These are phyloP conservation scores for Emergomyces pasteurianus DNA, from an alignment of 2,329 filamentous ascomycete genomes.

Conservation along the genomic window DNA sequence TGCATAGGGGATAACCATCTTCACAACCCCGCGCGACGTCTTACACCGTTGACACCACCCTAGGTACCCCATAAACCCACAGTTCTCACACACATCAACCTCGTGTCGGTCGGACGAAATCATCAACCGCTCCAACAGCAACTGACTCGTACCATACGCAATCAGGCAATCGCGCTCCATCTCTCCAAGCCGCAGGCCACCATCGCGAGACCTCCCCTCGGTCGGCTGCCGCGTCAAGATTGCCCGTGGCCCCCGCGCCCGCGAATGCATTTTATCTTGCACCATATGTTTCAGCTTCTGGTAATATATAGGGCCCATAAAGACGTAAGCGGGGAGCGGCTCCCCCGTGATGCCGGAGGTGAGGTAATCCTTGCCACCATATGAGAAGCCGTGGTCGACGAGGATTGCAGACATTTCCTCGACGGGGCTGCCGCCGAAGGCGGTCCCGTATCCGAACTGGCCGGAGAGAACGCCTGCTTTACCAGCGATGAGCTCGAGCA, in stretches of 20 bases:
- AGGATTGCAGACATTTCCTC: slow-evolving; percentile 81
- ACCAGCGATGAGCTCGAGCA: slow-evolving; percentile 86
- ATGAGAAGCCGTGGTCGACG: slow-evolving; percentile 81
- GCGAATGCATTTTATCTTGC: slow-evolving; percentile 98
- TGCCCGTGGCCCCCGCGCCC: slow-evolving; percentile 76
- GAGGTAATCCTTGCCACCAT: slow-evolving; percentile 94
- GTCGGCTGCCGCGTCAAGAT: slow-evolving; percentile 93
- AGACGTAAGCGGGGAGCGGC: slow-evolving; percentile 86
- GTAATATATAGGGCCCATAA: slow-evolving; percentile 98
- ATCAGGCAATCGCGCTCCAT: slow-evolving; percentile 99
- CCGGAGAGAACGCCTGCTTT: slow-evolving; percentile 85
- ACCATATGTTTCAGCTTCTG: slow-evolving; percentile 99
- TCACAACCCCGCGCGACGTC: slow-evolving; percentile 69
- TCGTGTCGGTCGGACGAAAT: slow-evolving; percentile 79
- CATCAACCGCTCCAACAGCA: slow-evolving; percentile 90
- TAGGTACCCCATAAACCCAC: slow-evolving; percentile 89
- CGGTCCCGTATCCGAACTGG: slow-evolving; percentile 79
- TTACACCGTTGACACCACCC: slow-evolving; percentile 92
- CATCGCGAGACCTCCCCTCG: slow-evolving; percentile 84
- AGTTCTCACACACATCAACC: slow-evolving; percentile 87
- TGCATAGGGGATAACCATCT: slow-evolving; percentile 95
- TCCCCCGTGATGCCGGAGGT: slow-evolving; percentile 94
- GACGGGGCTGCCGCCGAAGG: slow-evolving; percentile 70
- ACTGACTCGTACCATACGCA: slow-evolving; percentile 86
- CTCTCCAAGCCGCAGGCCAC: slow-evolving; percentile 85